These are phyloP conservation scores for Zelonia costaricensis DNA, from an alignment of 208 protist genomes.

Conservation along the genomic window DNA sequence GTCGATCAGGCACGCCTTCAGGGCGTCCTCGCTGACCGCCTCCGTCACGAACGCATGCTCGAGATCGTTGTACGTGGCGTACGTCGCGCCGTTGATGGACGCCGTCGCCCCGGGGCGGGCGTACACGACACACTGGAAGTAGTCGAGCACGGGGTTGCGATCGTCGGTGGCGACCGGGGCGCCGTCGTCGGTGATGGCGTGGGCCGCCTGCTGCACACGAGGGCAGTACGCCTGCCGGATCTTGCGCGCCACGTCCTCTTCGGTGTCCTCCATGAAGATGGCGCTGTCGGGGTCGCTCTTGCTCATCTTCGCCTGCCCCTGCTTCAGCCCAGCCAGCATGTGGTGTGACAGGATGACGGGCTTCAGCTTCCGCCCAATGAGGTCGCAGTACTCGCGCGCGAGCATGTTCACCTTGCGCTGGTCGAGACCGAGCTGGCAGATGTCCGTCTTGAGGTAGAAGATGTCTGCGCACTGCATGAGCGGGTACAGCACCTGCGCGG, in stretches of 20 bases:
- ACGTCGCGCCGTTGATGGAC: conserved; percentile 50
- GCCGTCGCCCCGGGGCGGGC: conserved; percentile 44
- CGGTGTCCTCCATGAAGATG: conserved; percentile 99
- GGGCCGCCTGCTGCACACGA: conserved; percentile 44
- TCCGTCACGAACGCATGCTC: conserved; percentile 81
- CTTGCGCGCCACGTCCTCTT: conserved; percentile 96
- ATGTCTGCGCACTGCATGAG: conserved; percentile 99
- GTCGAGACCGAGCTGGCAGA: conserved; percentile 99
- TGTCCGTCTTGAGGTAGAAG: conserved; percentile 98
- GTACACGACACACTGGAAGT: conserved; percentile 94
- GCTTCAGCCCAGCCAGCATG: conserved; percentile 97
- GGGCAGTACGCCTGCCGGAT: conserved; percentile 96
- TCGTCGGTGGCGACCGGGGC: conserved; percentile 64
- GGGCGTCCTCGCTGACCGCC: conserved; percentile 60
- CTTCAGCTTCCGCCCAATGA: conserved; percentile 89
- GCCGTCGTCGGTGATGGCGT: conserved; percentile 74
- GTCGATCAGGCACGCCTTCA: conserved; percentile 85
- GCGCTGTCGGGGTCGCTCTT: conserved; percentile 98
- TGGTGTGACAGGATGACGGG: conserved; percentile 98
- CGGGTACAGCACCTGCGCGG: conserved; percentile 99
- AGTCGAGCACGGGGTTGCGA: conserved; percentile 97
- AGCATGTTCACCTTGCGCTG: conserved; percentile 99
- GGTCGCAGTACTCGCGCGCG: conserved; percentile 98
- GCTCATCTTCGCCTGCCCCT: conserved; percentile 98
- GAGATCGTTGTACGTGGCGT: conserved; percentile 76